Conservation (phyloP, 257 asterid genomes). For the Ilex aquifolium region DNA sequence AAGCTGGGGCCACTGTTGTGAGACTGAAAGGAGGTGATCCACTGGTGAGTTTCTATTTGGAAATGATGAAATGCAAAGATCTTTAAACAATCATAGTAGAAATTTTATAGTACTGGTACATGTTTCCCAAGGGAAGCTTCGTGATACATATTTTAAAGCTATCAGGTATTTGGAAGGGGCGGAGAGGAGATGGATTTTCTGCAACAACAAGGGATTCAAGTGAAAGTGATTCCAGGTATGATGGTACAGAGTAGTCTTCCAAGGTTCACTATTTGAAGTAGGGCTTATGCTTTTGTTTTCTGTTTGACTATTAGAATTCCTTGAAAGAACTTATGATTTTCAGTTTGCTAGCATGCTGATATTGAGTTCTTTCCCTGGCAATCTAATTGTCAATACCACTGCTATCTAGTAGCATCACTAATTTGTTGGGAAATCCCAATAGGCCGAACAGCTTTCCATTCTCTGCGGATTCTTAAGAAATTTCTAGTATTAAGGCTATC, state of each 20-base stretch:
- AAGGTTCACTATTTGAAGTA: not conserved
- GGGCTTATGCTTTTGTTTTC: not conserved
- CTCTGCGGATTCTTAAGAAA: too few relatives aligned
- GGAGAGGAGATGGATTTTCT: slow-evolving; percentile 99
- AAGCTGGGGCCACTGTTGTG: slow-evolving; percentile 93
- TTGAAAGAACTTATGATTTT: not conserved
- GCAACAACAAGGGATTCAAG: slow-evolving; percentile 76
- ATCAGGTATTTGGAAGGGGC: slow-evolving; percentile 92
- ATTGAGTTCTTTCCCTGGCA: too few relatives aligned
- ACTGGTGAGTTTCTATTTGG: slow-evolving; percentile 40
- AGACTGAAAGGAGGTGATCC: slow-evolving; percentile 99
- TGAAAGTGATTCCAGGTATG: slow-evolving; percentile 89
- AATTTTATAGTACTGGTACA: too few relatives aligned
- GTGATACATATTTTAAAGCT: not conserved
- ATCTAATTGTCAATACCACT: not conserved
- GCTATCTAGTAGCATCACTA: not conserved
- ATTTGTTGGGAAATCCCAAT: too few relatives aligned
- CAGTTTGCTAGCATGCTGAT: not conserved
- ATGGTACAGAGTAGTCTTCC: not conserved
- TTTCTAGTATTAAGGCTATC: too few relatives aligned
- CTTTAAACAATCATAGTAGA: too few relatives aligned
- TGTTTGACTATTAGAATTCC: not conserved
- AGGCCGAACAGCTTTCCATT: too few relatives aligned
- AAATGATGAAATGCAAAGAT: not conserved
- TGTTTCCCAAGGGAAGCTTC: too few relatives aligned